Evolutionary conservation across 1,284 basidiomycete genomes (phyloP), one percentile per base, ranked within the genome.

Genomic region (Cryptococcus depauperatus): DNA sequence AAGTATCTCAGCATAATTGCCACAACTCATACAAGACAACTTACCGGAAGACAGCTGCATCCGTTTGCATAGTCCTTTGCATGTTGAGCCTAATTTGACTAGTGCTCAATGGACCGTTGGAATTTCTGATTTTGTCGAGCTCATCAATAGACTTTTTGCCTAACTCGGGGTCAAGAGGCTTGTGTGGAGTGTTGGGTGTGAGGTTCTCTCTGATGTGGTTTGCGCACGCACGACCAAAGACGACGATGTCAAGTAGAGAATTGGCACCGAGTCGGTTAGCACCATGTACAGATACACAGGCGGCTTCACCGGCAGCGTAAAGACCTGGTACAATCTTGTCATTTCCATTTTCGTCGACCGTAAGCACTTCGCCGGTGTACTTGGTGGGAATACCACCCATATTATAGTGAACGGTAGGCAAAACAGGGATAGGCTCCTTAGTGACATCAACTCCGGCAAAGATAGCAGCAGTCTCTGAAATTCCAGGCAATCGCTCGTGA

Each of bases 231-330:
- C 95, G 90, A 61, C 95, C 95, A 66, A 96, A 99, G 60, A 98
- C 95, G 70, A 98, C 95, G 64, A 98, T 96, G 72, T 98, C 95
- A 55, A 98, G 79, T 35, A 99, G 81, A 41, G 95, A 98, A 79
- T 99, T 98, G 69, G 95, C 95, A 60, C 95, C 95, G 48, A 99
- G 85, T 75, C 95, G 90, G 78, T 99, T 99, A 52, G 95, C 95
- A 61, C 95, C 95, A 70, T 99, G 95, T 18, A 99, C 95, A 18
- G 95, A 98, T 35, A 98, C 95, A 69, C 90, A 97, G 26, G 95
- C 95, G 51, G 93, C 92, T 76, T 98, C 95, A 64, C 95, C 95
- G 48, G 95, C 95, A 49, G 95, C 95, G 73, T 98, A 99, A 6
- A 99, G 78, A 59, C 95, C 95, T 44, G 92, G 91, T 28, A 99